phyloP scores from a whole-genome alignment of 345 rosid species.

The Syzygium aromaticum region DNA sequence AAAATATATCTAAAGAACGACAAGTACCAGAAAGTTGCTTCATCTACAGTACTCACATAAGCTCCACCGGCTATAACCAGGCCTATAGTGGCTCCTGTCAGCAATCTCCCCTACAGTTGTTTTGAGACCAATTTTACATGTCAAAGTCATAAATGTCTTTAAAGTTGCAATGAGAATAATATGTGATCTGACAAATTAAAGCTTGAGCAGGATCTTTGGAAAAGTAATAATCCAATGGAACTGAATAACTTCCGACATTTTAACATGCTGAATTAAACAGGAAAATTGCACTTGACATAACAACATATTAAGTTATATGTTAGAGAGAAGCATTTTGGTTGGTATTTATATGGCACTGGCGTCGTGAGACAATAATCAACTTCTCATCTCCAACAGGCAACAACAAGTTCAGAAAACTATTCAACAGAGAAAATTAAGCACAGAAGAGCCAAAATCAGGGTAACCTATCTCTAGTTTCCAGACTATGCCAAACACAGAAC shows the following conservation, averaged over 20 bases:
- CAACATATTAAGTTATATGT: not conserved
- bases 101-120: conserved; percentile 55
- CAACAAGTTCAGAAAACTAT: not conserved
- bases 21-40: conserved; percentile 94
- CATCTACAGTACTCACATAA: conserved; percentile 93
- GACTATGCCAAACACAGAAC: not conserved
- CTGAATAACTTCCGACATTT: not conserved
- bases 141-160: not conserved
- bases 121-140: not conserved
- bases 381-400: not conserved
- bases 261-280: not conserved
- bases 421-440: not conserved
- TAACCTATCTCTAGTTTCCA: not conserved
- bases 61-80: conserved; percentile 88
- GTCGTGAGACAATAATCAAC: not conserved
- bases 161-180: not conserved
- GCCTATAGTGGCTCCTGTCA: conserved; percentile 83
- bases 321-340: not conserved
- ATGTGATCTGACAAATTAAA: not conserved
- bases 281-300: not conserved
- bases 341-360: not conserved
- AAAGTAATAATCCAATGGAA: not conserved
- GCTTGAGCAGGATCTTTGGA: not conserved
- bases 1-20: conserved; percentile 4
- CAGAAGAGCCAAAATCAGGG: no score